Percentiles rank a stretch among this genome's conserved stretches.
These are phyloP conservation scores for Populus alba DNA, from an alignment of 345 rosid genomes.

Conservation along the genomic window DNA sequence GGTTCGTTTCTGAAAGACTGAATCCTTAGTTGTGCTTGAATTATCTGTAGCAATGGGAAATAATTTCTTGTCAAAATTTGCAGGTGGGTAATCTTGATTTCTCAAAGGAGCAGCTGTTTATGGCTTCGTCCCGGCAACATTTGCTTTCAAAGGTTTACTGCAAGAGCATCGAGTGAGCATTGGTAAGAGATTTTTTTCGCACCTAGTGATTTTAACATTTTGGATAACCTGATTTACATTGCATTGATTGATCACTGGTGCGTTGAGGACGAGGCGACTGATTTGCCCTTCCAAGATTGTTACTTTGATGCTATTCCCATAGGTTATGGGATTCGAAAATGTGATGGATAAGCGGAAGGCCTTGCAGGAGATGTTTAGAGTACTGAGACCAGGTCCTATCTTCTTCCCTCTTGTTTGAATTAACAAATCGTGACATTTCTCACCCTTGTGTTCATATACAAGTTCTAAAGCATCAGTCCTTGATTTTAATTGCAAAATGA, in stretches of 20 bases:
- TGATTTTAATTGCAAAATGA: conserved; percentile 47
- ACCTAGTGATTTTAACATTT: background rate
- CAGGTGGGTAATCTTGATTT: conserved; percentile 87
- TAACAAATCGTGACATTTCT: background rate
- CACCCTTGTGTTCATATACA: conserved; percentile 27
- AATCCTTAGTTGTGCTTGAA: background rate
- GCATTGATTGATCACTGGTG: conserved; percentile 40
- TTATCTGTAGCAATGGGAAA: background rate
- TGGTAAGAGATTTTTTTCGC: conserved; percentile 26
- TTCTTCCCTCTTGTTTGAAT: background rate
- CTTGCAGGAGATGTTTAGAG: conserved; percentile 65
- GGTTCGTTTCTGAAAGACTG: conserved; percentile 32
- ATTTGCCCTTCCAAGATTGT: conserved; percentile 68
- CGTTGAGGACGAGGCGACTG: conserved; percentile 79
- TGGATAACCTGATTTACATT: background rate
- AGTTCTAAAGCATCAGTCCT: conserved; percentile 72
- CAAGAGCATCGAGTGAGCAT: conserved; percentile 87
- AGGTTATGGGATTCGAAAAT: conserved; percentile 81
- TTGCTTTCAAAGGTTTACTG: conserved; percentile 48
- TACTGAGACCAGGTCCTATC: conserved; percentile 67
- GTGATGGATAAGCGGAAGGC: conserved; percentile 60
- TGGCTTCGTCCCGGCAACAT: conserved; percentile 63
- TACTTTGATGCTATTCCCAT: conserved; percentile 76
- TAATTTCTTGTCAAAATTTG: conserved; percentile 5
- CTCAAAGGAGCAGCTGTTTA: conserved; percentile 61